Evolutionary conservation across 2,329 filamentous ascomycete genomes (phyloP).

Genomic region (Chaetomiaceae sp.): DNA sequence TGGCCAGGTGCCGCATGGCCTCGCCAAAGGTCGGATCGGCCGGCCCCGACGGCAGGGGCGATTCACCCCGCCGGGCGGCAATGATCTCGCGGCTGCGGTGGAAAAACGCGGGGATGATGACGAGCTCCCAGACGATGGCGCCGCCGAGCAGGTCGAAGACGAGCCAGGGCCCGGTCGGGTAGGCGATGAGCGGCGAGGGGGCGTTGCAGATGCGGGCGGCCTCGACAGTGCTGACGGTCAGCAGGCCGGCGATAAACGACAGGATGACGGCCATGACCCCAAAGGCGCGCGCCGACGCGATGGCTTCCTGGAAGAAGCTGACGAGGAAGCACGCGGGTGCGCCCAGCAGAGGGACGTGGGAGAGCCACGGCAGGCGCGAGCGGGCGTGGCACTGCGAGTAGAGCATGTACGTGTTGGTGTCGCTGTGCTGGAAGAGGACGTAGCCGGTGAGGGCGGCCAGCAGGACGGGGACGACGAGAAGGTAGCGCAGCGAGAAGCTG

Average conservation of each 20-base stretch:
- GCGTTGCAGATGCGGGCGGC: slow-evolving; percentile 40
- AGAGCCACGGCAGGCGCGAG: slow-evolving; percentile 41
- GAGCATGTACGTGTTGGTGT: slow-evolving; percentile 49
- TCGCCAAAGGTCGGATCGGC: slow-evolving; percentile 30
- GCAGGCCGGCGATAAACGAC: slow-evolving; percentile 42
- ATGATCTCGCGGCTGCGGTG: slow-evolving; percentile 38
- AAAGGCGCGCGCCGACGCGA: slow-evolving; percentile 36
- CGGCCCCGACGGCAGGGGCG: slow-evolving; percentile 20
- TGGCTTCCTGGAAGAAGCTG: slow-evolving; percentile 45
- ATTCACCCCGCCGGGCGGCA: slow-evolving; percentile 20
- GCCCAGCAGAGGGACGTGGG: slow-evolving; percentile 42
- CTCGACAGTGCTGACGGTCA: slow-evolving; percentile 49
- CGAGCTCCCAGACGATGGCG: slow-evolving; percentile 48
- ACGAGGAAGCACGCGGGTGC: slow-evolving; percentile 47
- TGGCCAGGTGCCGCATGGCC: slow-evolving; percentile 36
- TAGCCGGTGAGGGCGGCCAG: slow-evolving; percentile 41
- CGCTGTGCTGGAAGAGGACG: slow-evolving; percentile 42
- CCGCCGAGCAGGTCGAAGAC: slow-evolving; percentile 47
- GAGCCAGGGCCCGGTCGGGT: slow-evolving; percentile 40
- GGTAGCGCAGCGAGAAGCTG: slow-evolving; percentile 48
- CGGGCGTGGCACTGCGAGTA: slow-evolving; percentile 51
- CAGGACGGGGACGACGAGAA: slow-evolving; percentile 47
- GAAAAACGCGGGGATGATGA: slow-evolving; percentile 48
- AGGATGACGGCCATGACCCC: slow-evolving; percentile 42
- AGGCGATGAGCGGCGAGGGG: slow-evolving; percentile 31